Evolutionary conservation across 768 basidiomycete species (phyloP), one percentile per base, ranked within the genome.

Genomic region (Trametes maxima): DNA sequence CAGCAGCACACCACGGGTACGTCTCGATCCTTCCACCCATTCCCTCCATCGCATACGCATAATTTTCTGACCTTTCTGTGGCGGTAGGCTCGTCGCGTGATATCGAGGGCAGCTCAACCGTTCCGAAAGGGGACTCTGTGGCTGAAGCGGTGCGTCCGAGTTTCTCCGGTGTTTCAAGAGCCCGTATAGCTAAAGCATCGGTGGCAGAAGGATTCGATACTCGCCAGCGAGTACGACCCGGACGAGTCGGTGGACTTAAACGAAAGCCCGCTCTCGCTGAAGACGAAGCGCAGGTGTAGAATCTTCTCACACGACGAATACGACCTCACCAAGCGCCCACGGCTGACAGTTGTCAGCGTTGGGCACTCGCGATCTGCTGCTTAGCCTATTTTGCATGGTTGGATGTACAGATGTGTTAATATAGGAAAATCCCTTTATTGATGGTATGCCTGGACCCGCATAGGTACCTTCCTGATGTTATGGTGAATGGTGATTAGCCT

Each of bases 281-380:
- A 65, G 24, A 59, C 49, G 50, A 69, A 69, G 37, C 64, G 68
- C 42, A 69, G 67, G 48, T 64, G 64, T 16, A 45, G 60, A 21
- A 21, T 67, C 47, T 65, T 69, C 45, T 46, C 49, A n/a, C 62
- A 62, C 42, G 55, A 65, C 19, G 28, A 54, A 5, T 40, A 55
- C 36, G 25, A 62, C 28, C 57, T 35, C n/a, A n/a, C 25, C 19
- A 67, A 65, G 59, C 53, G 61, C 25, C 42, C 55, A 28, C 57
- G 58, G 54, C 42, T 60, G 49, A 46, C 36, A 25, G 28, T 28
- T 12, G 36, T 6, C n/a, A 25, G 10, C 25, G 2, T 12, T 13
- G 44, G 35, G 7, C 10, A 33, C 13, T 45, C 54, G 0, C 3
- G 1, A 7, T 46, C 44, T 37, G n/a, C 35, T n/a, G 35, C 12